Evolutionary conservation across 164 flowering plant genomes (phyloP), one percentile per base, ranked within the genome.

Genomic region (Akebia trifoliata): DNA sequence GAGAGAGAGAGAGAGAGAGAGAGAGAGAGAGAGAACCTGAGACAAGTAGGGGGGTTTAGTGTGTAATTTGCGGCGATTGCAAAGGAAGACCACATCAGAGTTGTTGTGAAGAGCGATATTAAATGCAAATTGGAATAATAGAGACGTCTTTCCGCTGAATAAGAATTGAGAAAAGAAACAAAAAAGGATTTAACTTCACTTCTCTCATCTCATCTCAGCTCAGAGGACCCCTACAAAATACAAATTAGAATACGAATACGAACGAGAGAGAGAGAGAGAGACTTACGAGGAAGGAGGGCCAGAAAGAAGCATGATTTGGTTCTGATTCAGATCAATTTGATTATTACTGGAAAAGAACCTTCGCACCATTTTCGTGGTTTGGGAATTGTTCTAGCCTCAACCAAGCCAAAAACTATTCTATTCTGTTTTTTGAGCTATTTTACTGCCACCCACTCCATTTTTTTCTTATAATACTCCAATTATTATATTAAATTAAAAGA

Each of bases 71-170:
- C 78, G 64, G 14, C 79, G 82, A 63, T 74, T 77, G 80, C 91
- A 87, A 21, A 91, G 70, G 75, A 88, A 83, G 17, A 84, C 78
- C 6, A 85, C 95, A 0, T 22, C 10, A 14, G 46, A 34, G 32
- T 30, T 17, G 54, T 28, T 52, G 5, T 65, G 59, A 43, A 50
- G 11, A 7, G 82, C 84, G 7, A 66, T 44, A 70, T 87, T 91
- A 37, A 78, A 63, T 20, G 94, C 94, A 62, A 77, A 91, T 69
- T 91, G 97, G 74, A 87, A 88, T 0, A 83, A 80, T 34, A 91
- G 63, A 1, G 97, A 91, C 12, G 97, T 87, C 68, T 91, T 91
- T 43, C 97, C 97, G 6, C 96, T 87, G 76, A 44, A 12, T 6
- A 0, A 15, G 9, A 15, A 17, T 18, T 17, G 11, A 42, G 20